Evolutionary conservation across 441 rosid genomes (phyloP).

Genomic region (Bocquillonia castaneifolia): DNA sequence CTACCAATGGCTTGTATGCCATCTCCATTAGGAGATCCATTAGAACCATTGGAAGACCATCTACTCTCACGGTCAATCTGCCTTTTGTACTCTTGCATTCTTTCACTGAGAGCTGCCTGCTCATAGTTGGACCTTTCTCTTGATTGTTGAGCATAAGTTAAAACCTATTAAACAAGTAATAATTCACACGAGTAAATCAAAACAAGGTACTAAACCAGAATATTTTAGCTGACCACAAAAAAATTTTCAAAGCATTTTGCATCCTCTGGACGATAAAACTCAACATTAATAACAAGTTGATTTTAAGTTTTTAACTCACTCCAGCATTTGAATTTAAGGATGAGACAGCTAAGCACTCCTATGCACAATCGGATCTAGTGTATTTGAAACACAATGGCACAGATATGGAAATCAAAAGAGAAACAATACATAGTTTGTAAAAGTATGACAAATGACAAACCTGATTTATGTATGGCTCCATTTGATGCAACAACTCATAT

Average conservation of each 20-base stretch:
- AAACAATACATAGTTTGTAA: not conserved
- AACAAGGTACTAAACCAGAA: not conserved
- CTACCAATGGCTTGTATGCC: constrained; percentile 98
- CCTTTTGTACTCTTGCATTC: constrained; percentile 96
- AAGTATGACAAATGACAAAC: constrained; percentile 31
- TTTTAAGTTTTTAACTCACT: not conserved
- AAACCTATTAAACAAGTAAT: constrained; percentile 48
- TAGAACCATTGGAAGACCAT: constrained; percentile 78
- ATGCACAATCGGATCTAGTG: not conserved
- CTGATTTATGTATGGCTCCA: constrained; percentile 99
- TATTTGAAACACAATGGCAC: constrained; percentile 1
- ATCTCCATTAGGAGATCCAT: constrained; percentile 96
- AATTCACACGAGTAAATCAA: constrained; percentile 4
- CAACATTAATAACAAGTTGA: not conserved
- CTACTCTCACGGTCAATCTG: constrained; percentile 96
- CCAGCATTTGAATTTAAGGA: too few relatives aligned
- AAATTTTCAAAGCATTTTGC: not conserved
- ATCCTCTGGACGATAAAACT: not conserved
- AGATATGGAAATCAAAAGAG: not conserved
- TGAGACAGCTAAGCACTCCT: too few relatives aligned
- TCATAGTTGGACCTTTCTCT: constrained; percentile 97
- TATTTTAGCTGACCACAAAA: not conserved
- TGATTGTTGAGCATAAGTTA: constrained; percentile 94
- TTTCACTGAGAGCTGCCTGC: constrained; percentile 89
- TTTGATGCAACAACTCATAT: constrained; percentile 91